phyloP scores from a whole-genome alignment of 768 basidiomycete genomes.

The Auricularia sp. region DNA sequence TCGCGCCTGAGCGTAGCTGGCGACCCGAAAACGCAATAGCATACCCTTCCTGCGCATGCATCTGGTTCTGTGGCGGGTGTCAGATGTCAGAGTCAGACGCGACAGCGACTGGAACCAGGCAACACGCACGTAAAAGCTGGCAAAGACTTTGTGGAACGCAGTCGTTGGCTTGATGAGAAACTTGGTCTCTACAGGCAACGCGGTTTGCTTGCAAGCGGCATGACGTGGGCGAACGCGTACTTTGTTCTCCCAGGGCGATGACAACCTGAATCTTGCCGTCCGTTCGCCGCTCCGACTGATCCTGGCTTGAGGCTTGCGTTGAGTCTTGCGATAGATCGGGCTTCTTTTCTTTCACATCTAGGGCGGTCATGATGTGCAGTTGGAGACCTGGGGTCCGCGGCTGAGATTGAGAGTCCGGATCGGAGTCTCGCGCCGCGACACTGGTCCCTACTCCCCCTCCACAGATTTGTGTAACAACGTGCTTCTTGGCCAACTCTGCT shows the following conservation, averaged over 20 bases:
- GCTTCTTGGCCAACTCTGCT: too few species aligned
- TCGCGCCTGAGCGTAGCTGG: background rate
- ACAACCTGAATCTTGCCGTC: too few species aligned
- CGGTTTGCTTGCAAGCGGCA: too few species aligned
- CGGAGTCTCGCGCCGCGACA: too few species aligned
- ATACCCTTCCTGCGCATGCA: background rate
- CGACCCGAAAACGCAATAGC: background rate
- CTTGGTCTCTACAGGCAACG: background rate
- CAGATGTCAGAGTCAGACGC: background rate
- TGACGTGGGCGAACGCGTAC: too few species aligned
- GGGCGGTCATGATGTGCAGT: background rate
- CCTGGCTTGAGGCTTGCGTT: background rate
- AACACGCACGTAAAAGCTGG: background rate
- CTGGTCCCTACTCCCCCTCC: too few species aligned
- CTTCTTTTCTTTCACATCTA: background rate
- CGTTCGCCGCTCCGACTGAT: background rate
- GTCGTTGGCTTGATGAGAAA: background rate
- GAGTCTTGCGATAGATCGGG: background rate
- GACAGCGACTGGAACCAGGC: too few species aligned
- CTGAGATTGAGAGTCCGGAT: background rate
- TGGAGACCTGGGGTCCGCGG: background rate
- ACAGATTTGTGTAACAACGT: too few species aligned
- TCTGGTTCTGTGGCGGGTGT: background rate
- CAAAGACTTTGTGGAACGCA: background rate
- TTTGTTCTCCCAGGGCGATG: too few species aligned